phyloP scores from a whole-genome alignment of 305 asterid genomes.

The Plantago coronopus region DNA sequence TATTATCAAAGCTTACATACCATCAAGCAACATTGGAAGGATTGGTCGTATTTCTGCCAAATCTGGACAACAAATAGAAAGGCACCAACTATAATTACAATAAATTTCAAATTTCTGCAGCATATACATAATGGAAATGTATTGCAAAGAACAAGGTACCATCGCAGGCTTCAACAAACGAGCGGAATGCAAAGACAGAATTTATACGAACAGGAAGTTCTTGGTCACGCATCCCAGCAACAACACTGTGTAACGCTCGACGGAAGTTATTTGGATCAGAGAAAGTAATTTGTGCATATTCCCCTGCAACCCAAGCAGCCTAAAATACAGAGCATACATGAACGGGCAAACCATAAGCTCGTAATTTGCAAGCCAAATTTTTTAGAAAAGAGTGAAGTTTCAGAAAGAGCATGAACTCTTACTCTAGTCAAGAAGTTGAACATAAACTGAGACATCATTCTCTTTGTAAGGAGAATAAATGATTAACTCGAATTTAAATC shows the following conservation, averaged over 20 bases:
- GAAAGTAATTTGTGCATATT: slow-evolving; percentile 84
- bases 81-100: no score
- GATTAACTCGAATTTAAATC: neutral
- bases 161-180: slow-evolving; percentile 92
- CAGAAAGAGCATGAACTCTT: no score
- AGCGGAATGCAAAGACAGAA: slow-evolving; percentile 92
- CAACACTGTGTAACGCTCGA: slow-evolving; percentile 80
- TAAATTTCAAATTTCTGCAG: neutral
- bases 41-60: slow-evolving; percentile 85
- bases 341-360: slow-evolving; percentile 21
- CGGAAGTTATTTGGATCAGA: slow-evolving; percentile 84
- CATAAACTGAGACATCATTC: no score
- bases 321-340: slow-evolving; percentile 29
- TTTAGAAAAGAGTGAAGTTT: no score
- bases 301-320: slow-evolving; percentile 99
- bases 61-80: slow-evolving; percentile 43
- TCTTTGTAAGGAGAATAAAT: no score
- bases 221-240: slow-evolving; percentile 97
- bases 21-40: slow-evolving; percentile 92
- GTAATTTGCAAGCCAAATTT: no score
- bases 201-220: slow-evolving; percentile 98
- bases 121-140: slow-evolving; percentile 8
- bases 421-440: no score
- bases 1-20: slow-evolving; percentile 34
- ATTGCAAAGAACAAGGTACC: slow-evolving; percentile 36